Percentiles rank a stretch among this genome's conserved stretches.
These are phyloP conservation scores for Penstemon barbatus DNA, from an alignment of 257 asterid genomes.

Conservation along the genomic window DNA sequence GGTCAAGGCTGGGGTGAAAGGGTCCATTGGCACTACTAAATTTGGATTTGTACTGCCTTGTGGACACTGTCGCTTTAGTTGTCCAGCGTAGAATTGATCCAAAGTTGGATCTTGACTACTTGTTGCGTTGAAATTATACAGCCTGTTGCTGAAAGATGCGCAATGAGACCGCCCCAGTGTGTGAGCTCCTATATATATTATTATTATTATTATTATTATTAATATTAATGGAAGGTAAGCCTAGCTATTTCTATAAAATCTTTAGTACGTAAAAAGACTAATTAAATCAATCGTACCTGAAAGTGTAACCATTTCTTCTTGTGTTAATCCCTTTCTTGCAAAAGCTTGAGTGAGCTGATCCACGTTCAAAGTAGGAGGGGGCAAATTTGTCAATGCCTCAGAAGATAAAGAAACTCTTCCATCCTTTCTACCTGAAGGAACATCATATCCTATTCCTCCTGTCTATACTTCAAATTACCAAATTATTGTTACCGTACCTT, in stretches of 20 bases:
- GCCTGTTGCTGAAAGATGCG: slow-evolving; percentile 50
- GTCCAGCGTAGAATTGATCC: slow-evolving; percentile 49
- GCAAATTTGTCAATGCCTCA: slow-evolving; percentile 56
- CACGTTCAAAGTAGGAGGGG: slow-evolving; percentile 47
- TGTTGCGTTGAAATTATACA: slow-evolving; percentile 55
- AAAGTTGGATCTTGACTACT: slow-evolving; percentile 56
- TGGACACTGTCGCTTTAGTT: slow-evolving; percentile 54
- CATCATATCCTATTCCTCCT: slow-evolving; percentile 60
- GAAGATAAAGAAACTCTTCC: slow-evolving; percentile 60
- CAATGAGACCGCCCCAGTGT: slow-evolving; percentile 78
- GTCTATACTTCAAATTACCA: slow-evolving; percentile 37
- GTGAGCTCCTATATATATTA: slow-evolving; percentile 60
- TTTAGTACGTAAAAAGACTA: neutral
- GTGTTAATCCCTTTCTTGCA: slow-evolving; percentile 56
- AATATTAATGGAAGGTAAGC: too few relatives aligned
- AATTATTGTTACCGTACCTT: neutral
- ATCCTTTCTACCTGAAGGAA: slow-evolving; percentile 76
- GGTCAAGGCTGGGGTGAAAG: slow-evolving; percentile 31
- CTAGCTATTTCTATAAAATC: too few relatives aligned
- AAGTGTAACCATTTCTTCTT: slow-evolving; percentile 84
- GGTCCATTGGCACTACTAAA: slow-evolving; percentile 59
- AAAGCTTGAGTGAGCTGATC: slow-evolving; percentile 61
- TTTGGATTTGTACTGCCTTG: slow-evolving; percentile 27
- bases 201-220: too few relatives aligned
- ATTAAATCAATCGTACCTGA: slow-evolving; percentile 46